Percentiles rank a stretch among this genome's conserved stretches.
phyloP scores from a whole-genome alignment of 1,284 basidiomycete genomes.

The Rhodotorula glutinis region DNA sequence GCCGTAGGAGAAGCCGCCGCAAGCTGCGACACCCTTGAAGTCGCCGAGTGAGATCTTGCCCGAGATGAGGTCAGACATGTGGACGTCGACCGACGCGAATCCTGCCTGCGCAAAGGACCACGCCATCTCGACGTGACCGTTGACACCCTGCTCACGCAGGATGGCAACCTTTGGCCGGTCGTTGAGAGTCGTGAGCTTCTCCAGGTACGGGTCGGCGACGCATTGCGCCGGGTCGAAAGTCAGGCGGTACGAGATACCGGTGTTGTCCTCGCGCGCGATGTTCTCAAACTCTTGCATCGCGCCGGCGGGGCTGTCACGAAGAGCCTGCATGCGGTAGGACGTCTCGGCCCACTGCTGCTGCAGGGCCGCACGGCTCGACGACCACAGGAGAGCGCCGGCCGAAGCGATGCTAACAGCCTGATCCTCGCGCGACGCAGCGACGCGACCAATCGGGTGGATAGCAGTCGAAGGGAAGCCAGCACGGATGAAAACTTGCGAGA shows the following conservation, averaged over 20 bases:
- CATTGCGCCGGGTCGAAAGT: slow-evolving; percentile 57
- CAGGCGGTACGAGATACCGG: slow-evolving; percentile 74
- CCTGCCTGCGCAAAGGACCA: slow-evolving; percentile 93
- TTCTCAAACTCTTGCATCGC: slow-evolving; percentile 80
- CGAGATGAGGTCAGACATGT: slow-evolving; percentile 93
- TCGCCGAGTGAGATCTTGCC: slow-evolving; percentile 62
- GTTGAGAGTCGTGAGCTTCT: slow-evolving; percentile 45
- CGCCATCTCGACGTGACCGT: slow-evolving; percentile 97
- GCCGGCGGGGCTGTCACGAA: slow-evolving; percentile 76
- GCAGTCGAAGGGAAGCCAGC: slow-evolving; percentile 69
- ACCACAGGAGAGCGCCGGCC: slow-evolving; percentile 60
- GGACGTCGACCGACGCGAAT: slow-evolving; percentile 91
- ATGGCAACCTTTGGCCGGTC: slow-evolving; percentile 85
- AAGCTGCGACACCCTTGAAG: slow-evolving; percentile 89
- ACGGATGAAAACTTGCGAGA: slow-evolving; percentile 63
- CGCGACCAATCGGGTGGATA: slow-evolving; percentile 71
- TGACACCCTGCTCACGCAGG: slow-evolving; percentile 95
- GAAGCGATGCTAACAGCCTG: slow-evolving; percentile 64
- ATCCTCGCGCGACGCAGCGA: slow-evolving; percentile 57
- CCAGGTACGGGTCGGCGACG: slow-evolving; percentile 40
- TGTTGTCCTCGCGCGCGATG: slow-evolving; percentile 63
- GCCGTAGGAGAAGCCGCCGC: slow-evolving; percentile 97
- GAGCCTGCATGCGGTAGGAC: slow-evolving; percentile 82
- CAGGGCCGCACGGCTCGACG: slow-evolving; percentile 64
- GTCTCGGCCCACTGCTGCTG: slow-evolving; percentile 92